Evolutionary conservation across 139 green algal genomes (phyloP).

Genomic region (Haematococcus sp.): DNA sequence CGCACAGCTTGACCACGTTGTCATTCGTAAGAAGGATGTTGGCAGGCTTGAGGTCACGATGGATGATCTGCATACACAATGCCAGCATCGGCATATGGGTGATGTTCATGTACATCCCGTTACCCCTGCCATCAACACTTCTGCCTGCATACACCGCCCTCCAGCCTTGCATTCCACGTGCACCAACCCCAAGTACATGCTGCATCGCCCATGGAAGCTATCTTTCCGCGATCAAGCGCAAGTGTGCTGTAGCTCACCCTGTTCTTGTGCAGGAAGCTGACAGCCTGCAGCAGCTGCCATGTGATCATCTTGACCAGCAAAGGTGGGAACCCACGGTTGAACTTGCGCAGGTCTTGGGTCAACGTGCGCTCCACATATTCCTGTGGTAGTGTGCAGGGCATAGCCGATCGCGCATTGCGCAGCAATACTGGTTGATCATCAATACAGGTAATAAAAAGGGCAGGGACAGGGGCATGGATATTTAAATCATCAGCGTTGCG

Average conservation of each 20-base stretch:
- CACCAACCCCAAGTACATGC: too few relatives aligned
- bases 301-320: conserved; percentile 19
- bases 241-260: conserved; percentile 20
- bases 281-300: conserved; percentile 38
- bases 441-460: too few relatives aligned
- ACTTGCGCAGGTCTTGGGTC: conserved; percentile 20
- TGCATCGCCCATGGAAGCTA: too few relatives aligned
- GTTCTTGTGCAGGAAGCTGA: conserved; percentile 23
- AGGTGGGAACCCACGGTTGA: conserved; percentile 14
- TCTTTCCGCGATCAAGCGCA: too few relatives aligned
- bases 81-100: neutral
- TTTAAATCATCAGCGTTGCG: too few relatives aligned
- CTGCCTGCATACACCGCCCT: too few relatives aligned
- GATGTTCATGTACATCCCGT: neutral
- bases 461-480: too few relatives aligned
- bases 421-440: too few relatives aligned
- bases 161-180: too few relatives aligned
- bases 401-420: too few relatives aligned
- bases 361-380: conserved; percentile 30
- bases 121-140: too few relatives aligned
- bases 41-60: conserved; percentile 80
- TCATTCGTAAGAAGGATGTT: conserved; percentile 75
- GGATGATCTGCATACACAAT: conserved; percentile 15
- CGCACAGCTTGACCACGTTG: conserved; percentile 72
- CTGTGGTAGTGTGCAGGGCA: too few relatives aligned